These are phyloP conservation scores for Parastagonospora avenae DNA, from an alignment of 2,329 filamentous ascomycete genomes.

Conservation along the genomic window DNA sequence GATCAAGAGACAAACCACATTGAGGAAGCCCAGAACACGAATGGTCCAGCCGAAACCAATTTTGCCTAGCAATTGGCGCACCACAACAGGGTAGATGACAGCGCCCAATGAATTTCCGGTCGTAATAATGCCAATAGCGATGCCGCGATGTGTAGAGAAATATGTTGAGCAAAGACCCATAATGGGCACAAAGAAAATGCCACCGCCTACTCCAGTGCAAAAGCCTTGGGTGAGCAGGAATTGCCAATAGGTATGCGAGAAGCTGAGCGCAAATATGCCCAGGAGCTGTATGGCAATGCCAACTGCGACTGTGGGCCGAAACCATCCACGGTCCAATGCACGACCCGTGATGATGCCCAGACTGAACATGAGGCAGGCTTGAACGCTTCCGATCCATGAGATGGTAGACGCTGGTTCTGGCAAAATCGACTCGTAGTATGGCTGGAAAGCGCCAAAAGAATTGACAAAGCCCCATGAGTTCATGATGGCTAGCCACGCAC, in stretches of 20 bases:
- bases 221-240: conserved; percentile 40
- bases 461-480: conserved; percentile 50
- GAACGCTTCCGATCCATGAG: conserved; percentile 59
- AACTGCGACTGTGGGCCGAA: conserved; percentile 48
- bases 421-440: conserved; percentile 51
- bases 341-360: conserved; percentile 54
- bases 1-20: conserved; percentile 41
- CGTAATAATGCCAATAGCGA: conserved; percentile 64
- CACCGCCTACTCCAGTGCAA: conserved; percentile 37
- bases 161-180: conserved; percentile 55
- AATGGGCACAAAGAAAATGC: conserved; percentile 39
- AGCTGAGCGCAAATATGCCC: conserved; percentile 57
- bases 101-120: conserved; percentile 66
- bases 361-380: conserved; percentile 54
- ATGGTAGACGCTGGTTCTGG: conserved; percentile 50
- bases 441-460: conserved; percentile 54
- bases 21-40: conserved; percentile 53
- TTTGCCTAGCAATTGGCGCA: conserved; percentile 55
- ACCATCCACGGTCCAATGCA: conserved; percentile 57
- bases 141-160: conserved; percentile 60
- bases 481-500: conserved; percentile 36
- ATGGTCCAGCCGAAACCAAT: conserved; percentile 42
- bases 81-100: conserved; percentile 63
- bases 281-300: conserved; percentile 52
- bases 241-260: conserved; percentile 57